These are phyloP conservation scores for Liriodendron chinense DNA, from an alignment of 164 flowering plant genomes.

Conservation along the genomic window DNA sequence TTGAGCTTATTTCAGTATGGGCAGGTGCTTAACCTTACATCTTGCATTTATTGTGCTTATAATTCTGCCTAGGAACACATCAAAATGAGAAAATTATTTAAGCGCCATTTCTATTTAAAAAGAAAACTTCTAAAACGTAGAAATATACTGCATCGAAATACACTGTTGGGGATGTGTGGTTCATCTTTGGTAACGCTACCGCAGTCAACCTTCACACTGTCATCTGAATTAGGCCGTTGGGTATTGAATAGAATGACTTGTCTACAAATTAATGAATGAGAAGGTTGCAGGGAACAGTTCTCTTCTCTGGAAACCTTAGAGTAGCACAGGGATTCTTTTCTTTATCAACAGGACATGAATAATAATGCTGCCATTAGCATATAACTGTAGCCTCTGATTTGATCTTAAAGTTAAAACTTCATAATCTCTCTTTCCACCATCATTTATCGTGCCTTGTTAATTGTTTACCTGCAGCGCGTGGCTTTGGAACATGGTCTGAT, in stretches of 20 bases:
- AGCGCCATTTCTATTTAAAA: too few species aligned
- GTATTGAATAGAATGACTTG: not conserved
- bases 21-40: slow-evolving; percentile 47
- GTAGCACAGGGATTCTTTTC: not conserved
- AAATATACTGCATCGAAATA: too few species aligned
- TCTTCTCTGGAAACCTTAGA: not conserved
- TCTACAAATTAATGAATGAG: too few species aligned
- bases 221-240: not conserved
- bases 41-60: not conserved
- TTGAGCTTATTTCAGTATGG: slow-evolving; percentile 87
- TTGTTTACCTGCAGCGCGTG: slow-evolving; percentile 45
- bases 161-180: too few species aligned
- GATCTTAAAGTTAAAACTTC: not conserved
- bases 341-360: not conserved
- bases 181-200: too few species aligned
- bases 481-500: slow-evolving; percentile 84
- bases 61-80: not conserved
- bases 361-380: not conserved
- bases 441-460: slow-evolving; percentile 2
- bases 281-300: not conserved
- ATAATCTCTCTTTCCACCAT: not conserved
- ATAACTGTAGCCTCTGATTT: not conserved
- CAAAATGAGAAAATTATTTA: not conserved
- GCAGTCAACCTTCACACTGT: not conserved
- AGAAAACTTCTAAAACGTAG: too few species aligned